phyloP scores from a whole-genome alignment of 192 early-diverging fungal species.

The Podila epicladia region DNA sequence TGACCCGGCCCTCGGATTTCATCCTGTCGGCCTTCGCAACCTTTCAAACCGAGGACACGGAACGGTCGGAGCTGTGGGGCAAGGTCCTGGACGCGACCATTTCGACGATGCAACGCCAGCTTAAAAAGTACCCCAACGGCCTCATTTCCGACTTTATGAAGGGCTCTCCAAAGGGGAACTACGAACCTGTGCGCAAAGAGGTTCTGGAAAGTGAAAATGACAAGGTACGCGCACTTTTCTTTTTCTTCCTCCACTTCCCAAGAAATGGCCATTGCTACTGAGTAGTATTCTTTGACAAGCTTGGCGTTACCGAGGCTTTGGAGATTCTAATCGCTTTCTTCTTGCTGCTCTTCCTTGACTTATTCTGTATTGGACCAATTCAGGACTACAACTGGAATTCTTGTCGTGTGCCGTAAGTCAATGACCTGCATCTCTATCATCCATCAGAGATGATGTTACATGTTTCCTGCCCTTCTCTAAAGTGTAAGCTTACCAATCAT shows the following conservation, averaged over 20 bases:
- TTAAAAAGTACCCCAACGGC: conserved; percentile 40
- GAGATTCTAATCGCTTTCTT: conserved; percentile 6
- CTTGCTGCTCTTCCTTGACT: conserved; percentile 2
- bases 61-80: conserved; percentile 40
- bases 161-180: conserved; percentile 13
- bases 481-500: conserved; percentile 2
- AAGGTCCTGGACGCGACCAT: conserved; percentile 50
- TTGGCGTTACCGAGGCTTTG: conserved; percentile 1
- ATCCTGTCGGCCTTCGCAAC: conserved; percentile 51
- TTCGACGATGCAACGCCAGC: conserved; percentile 26
- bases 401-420: conserved; percentile 51
- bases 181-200: conserved; percentile 30
- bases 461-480: no score
- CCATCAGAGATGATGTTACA: neutral
- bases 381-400: conserved; percentile 58
- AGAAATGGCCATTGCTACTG: neutral
- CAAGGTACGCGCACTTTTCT: neutral
- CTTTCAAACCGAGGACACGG: conserved; percentile 49
- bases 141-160: conserved; percentile 56
- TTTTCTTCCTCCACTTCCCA: no score
- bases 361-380: conserved; percentile 2
- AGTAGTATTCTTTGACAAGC: conserved; percentile 3
- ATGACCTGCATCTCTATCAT: neutral
- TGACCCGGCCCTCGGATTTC: conserved; percentile 56
- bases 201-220: conserved; percentile 54